These are phyloP conservation scores for Ascochyta pisi DNA, from an alignment of 2,329 filamentous ascomycete genomes.

Conservation along the genomic window DNA sequence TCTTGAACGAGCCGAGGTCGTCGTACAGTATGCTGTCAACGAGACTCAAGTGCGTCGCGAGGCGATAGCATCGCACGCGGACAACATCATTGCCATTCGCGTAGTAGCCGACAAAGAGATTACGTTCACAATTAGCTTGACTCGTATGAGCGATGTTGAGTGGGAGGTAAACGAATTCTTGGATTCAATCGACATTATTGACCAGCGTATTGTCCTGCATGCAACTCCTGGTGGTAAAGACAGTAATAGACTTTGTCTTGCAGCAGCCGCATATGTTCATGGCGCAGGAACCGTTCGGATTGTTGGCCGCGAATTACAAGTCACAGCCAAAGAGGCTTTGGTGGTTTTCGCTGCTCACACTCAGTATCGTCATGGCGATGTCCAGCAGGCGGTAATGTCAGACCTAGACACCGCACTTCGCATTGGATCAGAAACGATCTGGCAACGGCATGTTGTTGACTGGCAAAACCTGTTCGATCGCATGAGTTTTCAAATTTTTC, in stretches of 20 bases:
- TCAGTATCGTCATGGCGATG: conserved; percentile 45
- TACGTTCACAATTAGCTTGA: conserved; percentile 36
- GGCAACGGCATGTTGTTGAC: conserved; percentile 42
- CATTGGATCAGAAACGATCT: conserved; percentile 30
- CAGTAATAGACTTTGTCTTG: conserved; percentile 20
- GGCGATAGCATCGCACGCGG: conserved; percentile 53
- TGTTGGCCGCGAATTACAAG: conserved; percentile 37
- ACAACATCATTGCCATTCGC: conserved; percentile 50
- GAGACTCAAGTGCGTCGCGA: conserved; percentile 48
- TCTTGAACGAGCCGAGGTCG: conserved; percentile 46
- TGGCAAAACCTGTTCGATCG: conserved; percentile 26
- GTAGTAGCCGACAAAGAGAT: conserved; percentile 28
- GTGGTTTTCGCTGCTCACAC: conserved; percentile 52
- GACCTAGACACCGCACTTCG: conserved; percentile 28
- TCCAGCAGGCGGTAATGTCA: conserved; percentile 32
- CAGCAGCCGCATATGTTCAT: conserved; percentile 5
- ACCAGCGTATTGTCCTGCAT: conserved; percentile 11
- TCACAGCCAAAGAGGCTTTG: conserved; percentile 47
- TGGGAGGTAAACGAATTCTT: conserved; percentile 56
- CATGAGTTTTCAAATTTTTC: conserved; percentile 15
- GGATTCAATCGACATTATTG: conserved; percentile 46
- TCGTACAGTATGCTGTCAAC: conserved; percentile 48
- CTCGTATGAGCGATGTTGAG: conserved; percentile 52
- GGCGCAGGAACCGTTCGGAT: conserved; percentile 6
- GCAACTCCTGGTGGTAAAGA: conserved; percentile 20